Conservation (phyloP, 2,329 filamentous ascomycete genomes). For the Calycina herbarum region DNA sequence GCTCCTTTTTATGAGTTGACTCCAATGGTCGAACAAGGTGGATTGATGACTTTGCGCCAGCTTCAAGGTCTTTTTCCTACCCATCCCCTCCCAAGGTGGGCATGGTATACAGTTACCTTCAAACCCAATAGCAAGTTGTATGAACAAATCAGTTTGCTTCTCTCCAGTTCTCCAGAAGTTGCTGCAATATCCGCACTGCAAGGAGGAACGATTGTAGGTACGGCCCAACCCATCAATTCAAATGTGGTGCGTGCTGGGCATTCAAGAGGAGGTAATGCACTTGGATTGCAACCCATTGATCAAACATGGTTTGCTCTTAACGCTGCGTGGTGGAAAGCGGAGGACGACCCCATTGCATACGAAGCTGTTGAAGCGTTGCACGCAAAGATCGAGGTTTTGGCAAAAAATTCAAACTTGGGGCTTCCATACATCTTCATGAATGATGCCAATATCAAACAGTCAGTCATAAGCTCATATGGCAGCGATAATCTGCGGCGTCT, state of each 20-base stretch:
- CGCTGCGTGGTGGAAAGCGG: neutral
- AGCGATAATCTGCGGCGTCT: neutral
- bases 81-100: neutral
- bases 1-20: neutral
- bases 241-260: neutral
- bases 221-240: neutral
- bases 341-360: neutral
- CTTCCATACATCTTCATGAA: neutral
- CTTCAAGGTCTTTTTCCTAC: neutral
- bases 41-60: neutral
- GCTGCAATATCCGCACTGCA: neutral
- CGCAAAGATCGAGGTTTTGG: neutral
- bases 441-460: neutral
- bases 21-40: too few species aligned
- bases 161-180: neutral
- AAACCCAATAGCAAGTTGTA: neutral
- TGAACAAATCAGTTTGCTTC: neutral
- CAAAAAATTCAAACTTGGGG: neutral
- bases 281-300: conserved; percentile 6
- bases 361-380: neutral
- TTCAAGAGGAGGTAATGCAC: neutral
- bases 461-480: conserved; percentile 2
- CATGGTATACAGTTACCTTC: neutral
- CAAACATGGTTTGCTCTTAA: conserved; percentile 11
- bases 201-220: neutral